These are phyloP conservation scores for Aspergillus carbonarius DNA, from an alignment of 2,329 filamentous ascomycete species.

Conservation along the genomic window DNA sequence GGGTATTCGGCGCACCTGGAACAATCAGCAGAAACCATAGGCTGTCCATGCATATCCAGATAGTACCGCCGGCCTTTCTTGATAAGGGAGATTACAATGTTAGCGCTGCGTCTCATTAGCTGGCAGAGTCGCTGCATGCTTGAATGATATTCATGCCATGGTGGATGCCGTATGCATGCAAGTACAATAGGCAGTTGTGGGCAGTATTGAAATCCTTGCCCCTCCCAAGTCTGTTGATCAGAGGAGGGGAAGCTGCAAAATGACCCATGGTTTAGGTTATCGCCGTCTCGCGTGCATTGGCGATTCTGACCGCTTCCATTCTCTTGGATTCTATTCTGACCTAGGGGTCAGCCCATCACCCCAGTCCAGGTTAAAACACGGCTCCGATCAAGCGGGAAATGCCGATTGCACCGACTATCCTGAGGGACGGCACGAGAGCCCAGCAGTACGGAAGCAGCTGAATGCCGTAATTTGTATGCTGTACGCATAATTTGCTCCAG, in stretches of 20 bases:
- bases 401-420: constrained; percentile 11
- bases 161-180: constrained; percentile 3
- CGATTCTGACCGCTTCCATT: constrained; percentile 11
- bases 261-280: constrained; percentile 12
- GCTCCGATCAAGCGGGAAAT: constrained; percentile 12
- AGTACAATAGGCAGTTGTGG: not conserved
- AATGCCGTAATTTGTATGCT: not conserved
- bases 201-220: not conserved
- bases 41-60: not conserved
- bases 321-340: not conserved
- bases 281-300: constrained; percentile 16
- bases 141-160: not conserved
- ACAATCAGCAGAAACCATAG: not conserved
- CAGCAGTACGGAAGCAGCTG: not conserved
- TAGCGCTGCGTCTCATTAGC: not conserved
- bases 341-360: constrained; percentile 7
- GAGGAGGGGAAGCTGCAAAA: constrained; percentile 1
- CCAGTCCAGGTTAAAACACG: constrained; percentile 10
- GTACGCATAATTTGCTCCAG: not conserved
- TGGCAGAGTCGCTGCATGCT: not conserved
- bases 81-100: not conserved
- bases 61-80: not conserved
- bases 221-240: constrained; percentile 9
- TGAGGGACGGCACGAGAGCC: too few species aligned
- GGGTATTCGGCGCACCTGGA: not conserved